Base-by-base conservation (phyloP, 345 rosid species). In the Lumnitzera littorea region DNA sequence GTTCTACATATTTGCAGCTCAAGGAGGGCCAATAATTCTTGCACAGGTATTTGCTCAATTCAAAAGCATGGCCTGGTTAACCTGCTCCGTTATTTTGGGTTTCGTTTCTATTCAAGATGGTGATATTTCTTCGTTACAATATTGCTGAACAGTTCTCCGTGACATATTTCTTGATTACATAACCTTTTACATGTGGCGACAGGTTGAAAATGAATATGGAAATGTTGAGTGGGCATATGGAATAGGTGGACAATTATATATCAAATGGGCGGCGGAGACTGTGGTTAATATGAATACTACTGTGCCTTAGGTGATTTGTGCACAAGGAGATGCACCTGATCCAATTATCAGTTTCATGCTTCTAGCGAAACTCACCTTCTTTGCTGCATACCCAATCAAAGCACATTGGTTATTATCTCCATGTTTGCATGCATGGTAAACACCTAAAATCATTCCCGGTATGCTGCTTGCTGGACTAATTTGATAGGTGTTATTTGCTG, bases 241-340 rank as follows among this genome's bases (percentile, higher is more conserved):
- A 27, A 41, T 61, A 48, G 74, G 68, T 1, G 91, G 91, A 58
- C 66, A 65, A 51, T 62, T 76, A 47, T 84, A 82, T 55, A 74
- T 80, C 61, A 64, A 67, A 62, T 84, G 90, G 88, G 88, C 83
- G 14, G 88, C 91, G 12, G 77, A 79, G 55, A 74, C 87, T 64
- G 87, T 87, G 51, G 62, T 84, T 67, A 67, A 62, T 78, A 74
- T 82, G 56, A 84, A 82, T 24, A 78, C 83, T 43, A 63, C 77
- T n/a, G 85, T 82, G 10, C 91, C 91, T 2, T 84, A 87, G 87
- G 85, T 82, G 67, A 84, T 84, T 85, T 84, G 91, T 53, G 51
- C 7, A 48, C 87, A 84, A 55, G 55, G 6, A 25, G 87, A 84
- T 61, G 91, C 91, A 11, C 87, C 91, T 13, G 85, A 80, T 74